Percentiles rank a stretch among this genome's conserved stretches.
phyloP scores from a whole-genome alignment of 2,329 filamentous ascomycete species.

The Exophiala oligosperma region DNA sequence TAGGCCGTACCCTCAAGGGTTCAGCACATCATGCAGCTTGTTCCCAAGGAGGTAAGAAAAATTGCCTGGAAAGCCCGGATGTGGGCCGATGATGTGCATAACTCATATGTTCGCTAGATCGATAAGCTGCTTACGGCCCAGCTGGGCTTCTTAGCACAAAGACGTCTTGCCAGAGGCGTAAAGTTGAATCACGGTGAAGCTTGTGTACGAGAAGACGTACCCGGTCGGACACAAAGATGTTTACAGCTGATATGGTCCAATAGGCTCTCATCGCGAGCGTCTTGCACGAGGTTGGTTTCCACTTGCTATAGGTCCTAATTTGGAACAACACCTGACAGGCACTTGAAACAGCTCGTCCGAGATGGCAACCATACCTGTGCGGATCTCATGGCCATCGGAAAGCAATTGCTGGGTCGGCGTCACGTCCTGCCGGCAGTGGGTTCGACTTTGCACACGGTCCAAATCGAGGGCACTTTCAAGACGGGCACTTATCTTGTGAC shows the following conservation, averaged over 20 bases:
- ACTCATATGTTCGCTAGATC: conserved; percentile 56
- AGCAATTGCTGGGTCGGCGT: conserved; percentile 88
- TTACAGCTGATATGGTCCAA: conserved; percentile 15
- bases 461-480: conserved; percentile 92
- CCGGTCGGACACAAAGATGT: background rate
- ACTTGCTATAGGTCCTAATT: too few species aligned
- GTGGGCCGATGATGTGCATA: background rate
- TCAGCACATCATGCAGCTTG: conserved; percentile 43
- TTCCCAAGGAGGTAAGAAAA: conserved; percentile 45
- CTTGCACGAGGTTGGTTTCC: conserved; percentile 69
- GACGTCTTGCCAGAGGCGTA: conserved; percentile 81
- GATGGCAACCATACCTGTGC: conserved; percentile 92
- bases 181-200: conserved; percentile 90
- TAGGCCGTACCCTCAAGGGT: background rate
- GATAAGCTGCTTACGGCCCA: conserved; percentile 96
- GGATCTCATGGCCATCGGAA: conserved; percentile 88
- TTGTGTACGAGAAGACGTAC: conserved; percentile 52
- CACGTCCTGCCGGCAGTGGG: conserved; percentile 85
- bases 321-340: background rate
- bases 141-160: conserved; percentile 82
- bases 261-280: conserved; percentile 70
- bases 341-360: conserved; percentile 70
- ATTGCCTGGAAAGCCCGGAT: background rate
- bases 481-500: conserved; percentile 92
- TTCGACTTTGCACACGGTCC: conserved; percentile 75